phyloP scores from a whole-genome alignment of 2,329 filamentous ascomycete genomes.

The Talaromyces sp. region DNA sequence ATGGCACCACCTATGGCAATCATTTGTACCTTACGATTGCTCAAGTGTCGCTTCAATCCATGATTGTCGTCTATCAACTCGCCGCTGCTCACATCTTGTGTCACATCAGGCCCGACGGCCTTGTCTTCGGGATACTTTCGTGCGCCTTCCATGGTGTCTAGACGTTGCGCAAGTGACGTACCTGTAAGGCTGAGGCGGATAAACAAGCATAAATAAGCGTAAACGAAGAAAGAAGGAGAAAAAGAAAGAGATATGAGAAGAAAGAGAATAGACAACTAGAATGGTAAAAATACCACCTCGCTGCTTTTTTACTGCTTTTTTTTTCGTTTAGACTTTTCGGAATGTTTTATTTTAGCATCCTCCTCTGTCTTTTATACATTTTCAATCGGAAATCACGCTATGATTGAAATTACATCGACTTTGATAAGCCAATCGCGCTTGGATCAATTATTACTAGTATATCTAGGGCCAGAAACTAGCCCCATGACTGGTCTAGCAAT shows the following conservation, averaged over 20 bases:
- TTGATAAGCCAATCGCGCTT: constrained; percentile 8
- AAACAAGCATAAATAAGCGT: not conserved
- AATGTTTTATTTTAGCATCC: not conserved
- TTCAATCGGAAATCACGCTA: not conserved
- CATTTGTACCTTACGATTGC: constrained; percentile 17
- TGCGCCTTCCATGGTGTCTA: not conserved
- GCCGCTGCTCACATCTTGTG: constrained; percentile 14
- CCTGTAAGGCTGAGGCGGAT: not conserved
- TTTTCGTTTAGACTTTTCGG: not conserved
- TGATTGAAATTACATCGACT: not conserved
- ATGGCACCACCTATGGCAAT: constrained; percentile 43
- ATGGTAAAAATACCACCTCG: not conserved
- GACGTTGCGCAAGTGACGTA: not conserved
- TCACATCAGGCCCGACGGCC: not conserved
- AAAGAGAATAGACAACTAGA: not conserved
- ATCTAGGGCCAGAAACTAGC: not conserved
- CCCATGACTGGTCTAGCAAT: not conserved
- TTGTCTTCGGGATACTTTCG: constrained; percentile 11
- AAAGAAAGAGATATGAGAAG: not conserved
- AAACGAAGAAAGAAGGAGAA: not conserved
- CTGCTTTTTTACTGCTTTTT: not conserved
- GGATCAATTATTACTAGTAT: constrained; percentile 1
- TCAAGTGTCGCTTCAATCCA: constrained; percentile 18
- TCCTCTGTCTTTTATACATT: not conserved
- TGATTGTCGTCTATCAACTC: constrained; percentile 16